Percentiles rank a stretch among this genome's conserved stretches.
These are phyloP conservation scores for Pilatotrama ljubarskyi DNA, from an alignment of 768 basidiomycete species.

Conservation along the genomic window DNA sequence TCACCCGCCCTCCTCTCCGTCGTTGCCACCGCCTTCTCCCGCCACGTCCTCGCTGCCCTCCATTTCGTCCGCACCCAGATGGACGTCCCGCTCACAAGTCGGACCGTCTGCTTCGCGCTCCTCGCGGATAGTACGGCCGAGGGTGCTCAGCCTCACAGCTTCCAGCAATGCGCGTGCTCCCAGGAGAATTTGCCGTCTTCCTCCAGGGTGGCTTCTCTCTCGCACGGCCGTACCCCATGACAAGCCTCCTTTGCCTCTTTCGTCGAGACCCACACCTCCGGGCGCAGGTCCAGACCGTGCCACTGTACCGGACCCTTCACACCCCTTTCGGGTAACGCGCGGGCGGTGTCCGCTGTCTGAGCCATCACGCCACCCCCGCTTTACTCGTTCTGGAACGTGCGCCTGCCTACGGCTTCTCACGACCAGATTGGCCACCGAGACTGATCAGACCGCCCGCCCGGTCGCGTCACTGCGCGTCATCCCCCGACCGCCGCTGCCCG, in stretches of 20 bases:
- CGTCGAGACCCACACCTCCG: constrained; percentile 12
- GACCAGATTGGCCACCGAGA: constrained; percentile 12
- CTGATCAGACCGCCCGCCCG: background rate
- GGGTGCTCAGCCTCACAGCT: background rate
- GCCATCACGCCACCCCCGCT: constrained; percentile 23
- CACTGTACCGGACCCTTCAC: constrained; percentile 10
- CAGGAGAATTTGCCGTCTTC: constrained; percentile 12
- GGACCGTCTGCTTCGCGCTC: background rate
- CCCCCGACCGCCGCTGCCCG: background rate
- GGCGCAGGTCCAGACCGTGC: constrained; percentile 10
- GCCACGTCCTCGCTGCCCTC: constrained; percentile 8
- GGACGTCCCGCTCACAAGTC: background rate
- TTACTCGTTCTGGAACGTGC: constrained; percentile 9
- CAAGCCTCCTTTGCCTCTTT: constrained; percentile 18
- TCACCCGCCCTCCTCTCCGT: constrained; percentile 14
- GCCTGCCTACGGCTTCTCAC: constrained; percentile 7
- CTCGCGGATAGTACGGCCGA: background rate
- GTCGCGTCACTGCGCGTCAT: constrained; percentile 14
- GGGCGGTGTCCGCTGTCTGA: constrained; percentile 15
- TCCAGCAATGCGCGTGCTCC: constrained; percentile 6
- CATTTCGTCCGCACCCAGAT: background rate
- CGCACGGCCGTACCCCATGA: constrained; percentile 22
- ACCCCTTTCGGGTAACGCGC: constrained; percentile 17
- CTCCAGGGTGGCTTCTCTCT: constrained; percentile 20
- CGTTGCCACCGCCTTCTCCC: constrained; percentile 7